Conservation (phyloP, 192 early-diverging fungal species). For the Funneliformis geosporum region DNA sequence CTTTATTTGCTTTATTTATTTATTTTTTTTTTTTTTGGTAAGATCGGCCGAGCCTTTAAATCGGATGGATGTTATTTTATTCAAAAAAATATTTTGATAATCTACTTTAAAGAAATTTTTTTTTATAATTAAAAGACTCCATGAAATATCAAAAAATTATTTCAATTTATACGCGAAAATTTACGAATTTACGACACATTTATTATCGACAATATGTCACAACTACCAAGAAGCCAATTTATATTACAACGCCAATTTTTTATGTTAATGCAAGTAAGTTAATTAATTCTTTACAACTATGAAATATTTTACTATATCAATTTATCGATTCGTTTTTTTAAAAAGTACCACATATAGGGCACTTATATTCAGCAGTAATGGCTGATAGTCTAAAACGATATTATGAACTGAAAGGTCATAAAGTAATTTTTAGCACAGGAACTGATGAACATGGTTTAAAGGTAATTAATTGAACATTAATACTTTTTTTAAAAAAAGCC, state of each 20-base stretch:
- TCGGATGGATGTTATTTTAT: too few species aligned
- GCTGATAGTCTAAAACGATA: slow-evolving; percentile 81
- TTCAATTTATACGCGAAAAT: not conserved
- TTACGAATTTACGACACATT: not conserved
- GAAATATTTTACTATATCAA: not conserved
- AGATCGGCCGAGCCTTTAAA: too few species aligned
- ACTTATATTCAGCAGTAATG: slow-evolving; percentile 87
- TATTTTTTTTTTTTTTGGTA: too few species aligned
- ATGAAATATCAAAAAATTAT: not conserved
- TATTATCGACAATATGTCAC: not conserved
- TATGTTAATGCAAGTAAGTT: slow-evolving; percentile 77
- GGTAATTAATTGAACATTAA: slow-evolving; percentile 40
- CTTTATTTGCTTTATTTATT: too few species aligned
- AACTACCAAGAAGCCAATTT: slow-evolving; percentile 49
- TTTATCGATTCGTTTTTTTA: not conserved
- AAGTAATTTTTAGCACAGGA: slow-evolving; percentile 65
- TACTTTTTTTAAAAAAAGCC: not conserved
- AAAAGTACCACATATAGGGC: slow-evolving; percentile 89
- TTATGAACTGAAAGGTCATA: slow-evolving; percentile 67
- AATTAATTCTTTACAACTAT: not conserved
- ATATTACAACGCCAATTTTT: slow-evolving; percentile 88
- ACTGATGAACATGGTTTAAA: slow-evolving; percentile 98
- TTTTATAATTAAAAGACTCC: not conserved
- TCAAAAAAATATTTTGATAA: too few species aligned
- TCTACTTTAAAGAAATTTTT: not conserved